Evolutionary conservation across 768 basidiomycete species (phyloP).

Genomic region (Lactarius tabidus): DNA sequence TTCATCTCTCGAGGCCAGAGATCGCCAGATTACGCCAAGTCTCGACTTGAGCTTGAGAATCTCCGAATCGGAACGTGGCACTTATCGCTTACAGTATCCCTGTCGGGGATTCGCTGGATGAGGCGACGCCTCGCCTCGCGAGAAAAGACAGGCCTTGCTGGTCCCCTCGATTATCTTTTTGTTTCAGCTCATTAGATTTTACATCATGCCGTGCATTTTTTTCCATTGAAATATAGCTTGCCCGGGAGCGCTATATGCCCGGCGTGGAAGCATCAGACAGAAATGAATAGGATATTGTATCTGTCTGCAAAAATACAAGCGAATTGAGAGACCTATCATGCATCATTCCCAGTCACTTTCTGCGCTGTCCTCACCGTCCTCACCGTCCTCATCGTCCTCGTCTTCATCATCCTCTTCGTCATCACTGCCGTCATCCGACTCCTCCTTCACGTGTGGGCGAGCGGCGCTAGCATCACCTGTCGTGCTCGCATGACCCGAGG

Average conservation of each 20-base stretch:
- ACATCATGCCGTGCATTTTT: background rate
- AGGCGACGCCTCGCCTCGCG: background rate
- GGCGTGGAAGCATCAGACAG: background rate
- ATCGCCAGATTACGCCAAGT: background rate
- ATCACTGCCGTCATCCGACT: constrained; percentile 16
- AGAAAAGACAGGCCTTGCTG: too few species aligned
- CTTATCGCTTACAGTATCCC: too few species aligned
- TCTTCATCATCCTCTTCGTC: constrained; percentile 1
- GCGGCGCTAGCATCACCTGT: constrained; percentile 10
- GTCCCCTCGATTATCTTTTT: background rate
- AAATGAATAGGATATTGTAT: background rate
- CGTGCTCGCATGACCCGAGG: constrained; percentile 31
- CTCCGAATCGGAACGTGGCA: background rate
- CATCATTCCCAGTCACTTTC: constrained; percentile 32
- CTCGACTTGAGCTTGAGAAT: background rate
- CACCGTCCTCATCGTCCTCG: background rate
- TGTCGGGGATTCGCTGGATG: background rate
- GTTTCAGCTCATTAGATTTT: background rate
- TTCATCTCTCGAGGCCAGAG: background rate
- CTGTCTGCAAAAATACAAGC: constrained; percentile 3
- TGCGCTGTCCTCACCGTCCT: constrained; percentile 19
- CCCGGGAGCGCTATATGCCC: background rate
- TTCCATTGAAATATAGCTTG: too few species aligned
- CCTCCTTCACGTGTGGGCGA: background rate
- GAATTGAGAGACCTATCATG: background rate